phyloP scores from a whole-genome alignment of 805 yeast species.

The Tetrapisispora taiwanensis region DNA sequence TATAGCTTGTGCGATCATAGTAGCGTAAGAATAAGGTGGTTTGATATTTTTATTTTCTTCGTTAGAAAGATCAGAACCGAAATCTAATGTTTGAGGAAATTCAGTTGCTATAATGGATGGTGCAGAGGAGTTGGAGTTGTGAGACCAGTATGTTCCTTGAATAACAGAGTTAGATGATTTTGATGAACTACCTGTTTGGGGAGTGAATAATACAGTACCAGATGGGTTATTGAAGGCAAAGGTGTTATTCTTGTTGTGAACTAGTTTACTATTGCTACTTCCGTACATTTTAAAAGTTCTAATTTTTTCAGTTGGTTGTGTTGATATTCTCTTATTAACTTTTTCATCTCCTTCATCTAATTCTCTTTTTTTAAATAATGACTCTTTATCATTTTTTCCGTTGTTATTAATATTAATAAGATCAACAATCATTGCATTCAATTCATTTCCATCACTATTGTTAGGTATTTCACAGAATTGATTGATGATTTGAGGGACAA shows the following conservation, averaged over 20 bases:
- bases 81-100: slow-evolving; percentile 25
- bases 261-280: slow-evolving; percentile 7
- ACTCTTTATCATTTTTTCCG: no score
- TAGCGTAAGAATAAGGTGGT: slow-evolving; percentile 93
- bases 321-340: slow-evolving; percentile 4
- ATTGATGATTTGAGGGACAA: slow-evolving; percentile 25
- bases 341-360: not conserved
- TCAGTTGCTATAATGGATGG: slow-evolving; percentile 27
- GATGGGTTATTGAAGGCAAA: slow-evolving; percentile 2
- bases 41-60: slow-evolving; percentile 85
- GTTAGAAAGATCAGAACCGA: slow-evolving; percentile 52
- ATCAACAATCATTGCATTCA: slow-evolving; percentile 1
- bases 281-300: slow-evolving; percentile 28
- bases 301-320: slow-evolving; percentile 16
- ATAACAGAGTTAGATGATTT: not conserved
- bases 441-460: not conserved
- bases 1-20: slow-evolving; percentile 96
- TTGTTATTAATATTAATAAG: not conserved
- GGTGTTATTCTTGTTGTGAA: not conserved
- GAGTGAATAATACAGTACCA: not conserved
- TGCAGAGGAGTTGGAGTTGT: slow-evolving; percentile 1
- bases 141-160: not conserved
- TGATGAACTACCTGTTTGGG: not conserved
- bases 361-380: not conserved
- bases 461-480: not conserved